These are phyloP conservation scores for Barnettozyma sp. DNA, from an alignment of 805 yeast genomes.

Conservation along the genomic window DNA sequence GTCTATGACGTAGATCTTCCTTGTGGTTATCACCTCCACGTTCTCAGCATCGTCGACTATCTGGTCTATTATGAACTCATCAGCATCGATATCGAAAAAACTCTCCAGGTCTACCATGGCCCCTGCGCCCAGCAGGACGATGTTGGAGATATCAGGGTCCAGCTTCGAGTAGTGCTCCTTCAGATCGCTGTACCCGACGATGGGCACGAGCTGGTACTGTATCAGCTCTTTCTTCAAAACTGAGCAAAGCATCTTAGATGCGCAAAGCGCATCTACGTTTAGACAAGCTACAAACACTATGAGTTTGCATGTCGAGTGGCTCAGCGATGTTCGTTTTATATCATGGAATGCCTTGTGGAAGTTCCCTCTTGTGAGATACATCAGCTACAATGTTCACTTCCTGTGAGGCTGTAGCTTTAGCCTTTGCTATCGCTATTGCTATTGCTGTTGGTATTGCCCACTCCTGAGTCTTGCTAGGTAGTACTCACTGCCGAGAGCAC, in stretches of 20 bases:
- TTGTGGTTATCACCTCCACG: slow-evolving; percentile 31
- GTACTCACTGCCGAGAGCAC: too few relatives aligned
- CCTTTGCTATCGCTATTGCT: not conserved
- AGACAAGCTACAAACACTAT: slow-evolving; percentile 79
- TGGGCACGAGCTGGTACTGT: slow-evolving; percentile 85
- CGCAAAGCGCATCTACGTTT: slow-evolving; percentile 87
- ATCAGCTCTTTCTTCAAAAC: slow-evolving; percentile 74
- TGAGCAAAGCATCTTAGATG: slow-evolving; percentile 66
- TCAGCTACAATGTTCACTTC: slow-evolving; percentile 21
- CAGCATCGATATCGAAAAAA: slow-evolving; percentile 57
- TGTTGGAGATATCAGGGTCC: slow-evolving; percentile 70
- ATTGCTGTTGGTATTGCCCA: not conserved
- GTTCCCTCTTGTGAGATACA: slow-evolving; percentile 71
- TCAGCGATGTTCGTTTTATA: slow-evolving; percentile 63
- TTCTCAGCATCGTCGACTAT: slow-evolving; percentile 17
- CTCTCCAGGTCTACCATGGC: slow-evolving; percentile 81
- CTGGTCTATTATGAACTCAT: slow-evolving; percentile 34
- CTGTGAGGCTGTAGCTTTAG: not conserved
- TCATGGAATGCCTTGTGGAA: slow-evolving; percentile 61
- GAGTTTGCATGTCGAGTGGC: slow-evolving; percentile 88
- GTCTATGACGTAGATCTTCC: slow-evolving; percentile 77
- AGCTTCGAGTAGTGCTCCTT: slow-evolving; percentile 52
- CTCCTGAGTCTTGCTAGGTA: too few relatives aligned
- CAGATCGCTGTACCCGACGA: slow-evolving; percentile 83
- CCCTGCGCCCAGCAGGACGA: slow-evolving; percentile 86